Conservation (phyloP, 2,329 filamentous ascomycete genomes). For the Paraconiothyrium sp. region DNA sequence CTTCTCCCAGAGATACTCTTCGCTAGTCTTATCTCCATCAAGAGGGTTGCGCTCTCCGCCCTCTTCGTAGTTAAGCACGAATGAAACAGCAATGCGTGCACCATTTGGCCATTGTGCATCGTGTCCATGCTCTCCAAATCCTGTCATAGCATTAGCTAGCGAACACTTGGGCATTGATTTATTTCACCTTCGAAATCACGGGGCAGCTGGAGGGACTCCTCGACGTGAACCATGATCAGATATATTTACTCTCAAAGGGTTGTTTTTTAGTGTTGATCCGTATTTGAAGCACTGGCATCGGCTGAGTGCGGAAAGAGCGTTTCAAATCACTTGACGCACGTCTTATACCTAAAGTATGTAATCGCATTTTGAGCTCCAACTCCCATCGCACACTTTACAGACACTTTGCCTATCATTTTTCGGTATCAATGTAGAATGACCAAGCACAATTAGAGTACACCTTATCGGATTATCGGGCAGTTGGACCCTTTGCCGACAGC, state of each 20-base stretch:
- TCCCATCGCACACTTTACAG: background rate
- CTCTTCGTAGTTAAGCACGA: slow-evolving; percentile 36
- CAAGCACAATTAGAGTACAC: background rate
- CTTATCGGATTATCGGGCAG: slow-evolving; percentile 9
- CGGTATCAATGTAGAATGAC: background rate
- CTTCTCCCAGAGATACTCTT: slow-evolving; percentile 51
- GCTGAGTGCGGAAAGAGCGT: background rate
- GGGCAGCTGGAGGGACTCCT: slow-evolving; percentile 48
- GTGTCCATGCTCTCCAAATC: slow-evolving; percentile 39
- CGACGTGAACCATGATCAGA: slow-evolving; percentile 39
- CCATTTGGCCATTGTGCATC: slow-evolving; percentile 45
- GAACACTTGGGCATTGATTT: too few relatives aligned
- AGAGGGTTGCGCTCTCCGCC: slow-evolving; percentile 29
- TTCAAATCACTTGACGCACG: background rate
- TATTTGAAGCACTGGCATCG: background rate
- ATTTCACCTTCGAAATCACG: slow-evolving; percentile 48
- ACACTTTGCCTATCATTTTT: background rate
- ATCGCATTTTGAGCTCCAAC: background rate
- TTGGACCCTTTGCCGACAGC: slow-evolving; percentile 1
- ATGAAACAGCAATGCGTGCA: slow-evolving; percentile 44
- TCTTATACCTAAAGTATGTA: background rate
- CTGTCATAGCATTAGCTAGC: slow-evolving; percentile 12
- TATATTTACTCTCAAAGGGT: background rate
- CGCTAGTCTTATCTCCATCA: slow-evolving; percentile 29
- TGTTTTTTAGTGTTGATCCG: too few relatives aligned